Evolutionary conservation across 2,329 filamentous ascomycete species (phyloP), one percentile per base, ranked within the genome.

Genomic region (Sporothrix curviconia): DNA sequence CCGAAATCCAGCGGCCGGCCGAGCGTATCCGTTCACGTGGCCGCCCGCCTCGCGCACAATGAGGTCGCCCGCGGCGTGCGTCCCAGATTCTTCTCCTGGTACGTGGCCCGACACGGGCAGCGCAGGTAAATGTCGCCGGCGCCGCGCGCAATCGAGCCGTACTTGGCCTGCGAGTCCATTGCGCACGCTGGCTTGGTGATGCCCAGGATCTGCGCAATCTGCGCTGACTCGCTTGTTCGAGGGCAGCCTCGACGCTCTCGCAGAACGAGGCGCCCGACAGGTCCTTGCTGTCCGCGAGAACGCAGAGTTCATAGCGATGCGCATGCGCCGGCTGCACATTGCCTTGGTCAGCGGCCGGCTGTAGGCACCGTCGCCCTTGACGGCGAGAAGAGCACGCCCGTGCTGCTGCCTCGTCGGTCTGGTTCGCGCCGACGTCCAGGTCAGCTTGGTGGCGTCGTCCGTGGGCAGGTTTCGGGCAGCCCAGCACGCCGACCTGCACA

Each of bases 1-100:
- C 84, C 83, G 72, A 99, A 99, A 72, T 99, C 87, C 59, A 99
- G 78, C 60, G 84, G 80, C 69, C 89, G 89, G 66, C 95, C 94
- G 61, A 87, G 80, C 40, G 91, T 87, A 72, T 99, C 95, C 1
- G 91, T n/a, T 95, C 55, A 99, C 92, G 67, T 88, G 78, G 50
- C 94, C 95, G 53, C 94, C 94, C 3, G 94, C 91, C 74, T 99
- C 95, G 58, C 92, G 81, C 40, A 97, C 94, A 64, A 99, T 92
- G 59, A 99, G 75, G 67, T 96, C 92, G 40, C 94, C 94, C 12
- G 92, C 94, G 17, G 94, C 94, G 71, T 99, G 94, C n/a, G 70
- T 99, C 94, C 94, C 94, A 99, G 65, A 99, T 99, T n/a, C 83
- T 99, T 99, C 80, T 99, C 94, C 71, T 95, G 85, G 75, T 99